A percentile compares a stretch with the other conserved stretches of the same genome.
These are phyloP conservation scores for Platismatia glauca DNA, from an alignment of 495 filamentous ascomycete species.

Conservation along the genomic window DNA sequence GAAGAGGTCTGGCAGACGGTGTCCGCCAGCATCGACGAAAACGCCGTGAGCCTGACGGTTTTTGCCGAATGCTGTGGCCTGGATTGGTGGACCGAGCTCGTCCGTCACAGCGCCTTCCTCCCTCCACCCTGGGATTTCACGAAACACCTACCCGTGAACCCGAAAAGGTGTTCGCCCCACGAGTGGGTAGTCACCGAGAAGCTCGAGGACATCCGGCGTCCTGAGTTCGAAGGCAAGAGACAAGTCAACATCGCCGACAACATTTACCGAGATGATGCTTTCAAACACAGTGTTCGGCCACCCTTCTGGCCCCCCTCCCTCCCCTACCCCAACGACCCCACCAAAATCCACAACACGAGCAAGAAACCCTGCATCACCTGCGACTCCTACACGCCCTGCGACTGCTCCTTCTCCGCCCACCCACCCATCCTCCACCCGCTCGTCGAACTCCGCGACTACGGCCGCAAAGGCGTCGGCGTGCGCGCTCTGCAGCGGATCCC, in stretches of 20 bases:
- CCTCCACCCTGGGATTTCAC: background rate
- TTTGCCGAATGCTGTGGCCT: background rate
- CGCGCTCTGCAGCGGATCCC: conserved; percentile 29
- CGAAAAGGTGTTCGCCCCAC: background rate
- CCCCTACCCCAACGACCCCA: background rate
- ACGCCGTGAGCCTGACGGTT: background rate
- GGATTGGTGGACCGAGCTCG: background rate
- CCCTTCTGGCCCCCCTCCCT: background rate
- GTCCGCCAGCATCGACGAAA: background rate
- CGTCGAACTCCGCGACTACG: conserved; percentile 31
- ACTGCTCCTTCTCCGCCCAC: background rate
- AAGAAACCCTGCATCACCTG: background rate
- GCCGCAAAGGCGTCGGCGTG: conserved; percentile 30
- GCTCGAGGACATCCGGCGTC: background rate
- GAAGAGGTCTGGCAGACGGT: background rate
- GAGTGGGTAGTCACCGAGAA: background rate
- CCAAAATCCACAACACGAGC: background rate
- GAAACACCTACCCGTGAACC: background rate
- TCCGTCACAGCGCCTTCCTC: background rate
- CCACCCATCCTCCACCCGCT: conserved; percentile 18
- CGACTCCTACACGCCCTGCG: background rate
- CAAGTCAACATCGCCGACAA: background rate
- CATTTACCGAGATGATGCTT: background rate
- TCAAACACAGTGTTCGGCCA: background rate
- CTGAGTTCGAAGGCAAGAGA: background rate